Evolutionary conservation across 2,329 filamentous ascomycete genomes (phyloP).

Genomic region (Venturia effusa): DNA sequence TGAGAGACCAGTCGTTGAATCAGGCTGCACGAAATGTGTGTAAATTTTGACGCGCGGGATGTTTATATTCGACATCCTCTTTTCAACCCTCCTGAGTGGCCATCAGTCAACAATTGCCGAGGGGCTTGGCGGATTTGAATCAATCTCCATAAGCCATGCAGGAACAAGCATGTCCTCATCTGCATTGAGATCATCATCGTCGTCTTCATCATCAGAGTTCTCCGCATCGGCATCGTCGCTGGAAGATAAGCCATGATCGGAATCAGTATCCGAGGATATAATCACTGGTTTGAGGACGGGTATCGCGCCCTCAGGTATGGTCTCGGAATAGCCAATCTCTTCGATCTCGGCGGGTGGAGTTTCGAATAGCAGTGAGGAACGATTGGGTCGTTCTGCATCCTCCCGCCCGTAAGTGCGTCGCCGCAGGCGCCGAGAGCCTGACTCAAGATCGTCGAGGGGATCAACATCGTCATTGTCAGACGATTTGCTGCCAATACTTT

Average conservation of each 20-base stretch:
- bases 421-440: conserved; percentile 30
- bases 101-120: background rate
- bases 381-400: conserved; percentile 17
- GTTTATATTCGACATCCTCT: background rate
- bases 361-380: conserved; percentile 27
- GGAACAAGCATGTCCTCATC: conserved; percentile 8
- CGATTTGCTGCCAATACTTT: conserved; percentile 34
- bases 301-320: background rate
- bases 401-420: conserved; percentile 29
- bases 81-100: background rate
- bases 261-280: background rate
- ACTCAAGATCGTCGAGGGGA: conserved; percentile 26
- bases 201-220: background rate
- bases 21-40: background rate
- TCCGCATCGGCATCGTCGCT: background rate
- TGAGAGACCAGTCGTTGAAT: background rate
- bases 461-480: conserved; percentile 31
- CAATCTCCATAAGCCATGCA: conserved; percentile 9
- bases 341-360: conserved; percentile 20
- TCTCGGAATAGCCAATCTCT: conserved; percentile 3
- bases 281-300: background rate
- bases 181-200: background rate
- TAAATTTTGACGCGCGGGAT: background rate
- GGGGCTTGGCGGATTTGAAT: conserved; percentile 6
- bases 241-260: background rate